Evolutionary conservation across 2,329 filamentous ascomycete species (phyloP).

Genomic region (Sclerotinia borealis): DNA sequence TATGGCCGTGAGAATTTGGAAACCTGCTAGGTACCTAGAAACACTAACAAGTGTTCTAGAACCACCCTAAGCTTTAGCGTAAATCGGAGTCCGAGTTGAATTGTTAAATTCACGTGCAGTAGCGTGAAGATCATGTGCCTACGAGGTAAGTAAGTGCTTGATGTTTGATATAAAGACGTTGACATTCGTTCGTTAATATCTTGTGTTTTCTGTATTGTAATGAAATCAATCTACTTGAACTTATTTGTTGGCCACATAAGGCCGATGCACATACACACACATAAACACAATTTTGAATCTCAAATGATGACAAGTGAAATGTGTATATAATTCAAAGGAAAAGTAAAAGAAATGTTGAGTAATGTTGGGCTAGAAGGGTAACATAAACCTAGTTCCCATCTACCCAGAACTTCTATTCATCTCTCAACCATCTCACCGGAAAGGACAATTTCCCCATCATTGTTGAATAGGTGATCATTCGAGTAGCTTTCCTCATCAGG

Average conservation of each 20-base stretch:
- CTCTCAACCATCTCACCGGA: not conserved
- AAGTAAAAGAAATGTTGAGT: not conserved
- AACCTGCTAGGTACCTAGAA: not conserved
- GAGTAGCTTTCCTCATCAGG: not conserved
- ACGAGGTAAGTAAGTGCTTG: not conserved
- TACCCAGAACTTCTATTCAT: not conserved
- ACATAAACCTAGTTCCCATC: not conserved
- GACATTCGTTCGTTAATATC: not conserved
- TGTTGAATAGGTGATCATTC: conserved; percentile 3
- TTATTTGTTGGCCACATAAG: not conserved
- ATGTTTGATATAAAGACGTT: not conserved
- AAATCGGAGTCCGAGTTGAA: not conserved
- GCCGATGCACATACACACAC: not conserved
- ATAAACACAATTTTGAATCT: not conserved
- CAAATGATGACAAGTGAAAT: not conserved
- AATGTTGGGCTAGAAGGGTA: not conserved
- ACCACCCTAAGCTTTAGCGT: not conserved
- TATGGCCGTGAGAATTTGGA: not conserved
- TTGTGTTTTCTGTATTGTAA: not conserved
- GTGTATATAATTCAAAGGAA: not conserved
- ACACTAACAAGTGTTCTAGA: not conserved
- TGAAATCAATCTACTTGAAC: not conserved
- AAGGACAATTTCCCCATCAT: not conserved
- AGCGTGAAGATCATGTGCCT: not conserved
- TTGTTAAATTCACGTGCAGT: not conserved